Evolutionary conservation across 2,329 filamentous ascomycete genomes (phyloP), one percentile per base, ranked within the genome.

Genomic region (Aspergillus sp.): DNA sequence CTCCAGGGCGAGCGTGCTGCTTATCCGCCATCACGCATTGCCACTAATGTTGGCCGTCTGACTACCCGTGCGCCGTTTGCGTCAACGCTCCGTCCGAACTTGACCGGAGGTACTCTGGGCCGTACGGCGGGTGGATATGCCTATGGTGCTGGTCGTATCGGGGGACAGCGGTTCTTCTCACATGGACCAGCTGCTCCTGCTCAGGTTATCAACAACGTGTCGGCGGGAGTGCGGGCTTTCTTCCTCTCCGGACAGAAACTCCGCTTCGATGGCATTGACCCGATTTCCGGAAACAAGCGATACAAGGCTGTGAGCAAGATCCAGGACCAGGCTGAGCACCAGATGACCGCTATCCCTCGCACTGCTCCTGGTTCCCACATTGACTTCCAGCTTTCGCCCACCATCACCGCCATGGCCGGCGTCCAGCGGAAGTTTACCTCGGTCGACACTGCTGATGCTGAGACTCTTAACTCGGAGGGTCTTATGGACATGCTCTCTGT

Each of bases 161-260:
- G 86, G 56, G 87, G 85, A 41, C 82, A 84, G 20, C 81, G 91
- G 56, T 91, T 91, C 74, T 97, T 97, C 72, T 94, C 89, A 1
- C 90, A 96, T 70, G 81, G 83, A 1, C 89, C 91, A 1, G 85
- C 88, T 7, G 82, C 85, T 6, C 90, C 89, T 35, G 89, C 90
- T 1, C 88, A 97, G 66, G 89, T 97, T 42, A 81, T 97, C 45
- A 86, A 93, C 67, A 95, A 95, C 69, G 91, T 96, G n/a, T 95
- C 89, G 10, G 84, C 90, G 58, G 93, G 90, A 4, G 84, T 97
- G 61, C 83, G 93, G 46, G 90, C 90, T 10, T 96, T 98, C 70
- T 85, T 88, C 71, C 77, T 95, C n/a, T 90, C 87, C 0, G 93
- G 93, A 0, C 83, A 95, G 61, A 93, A 90, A 66, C 84, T 86